Conservation (phyloP, 768 basidiomycete species). For the Kwoniella botswanensis region DNA sequence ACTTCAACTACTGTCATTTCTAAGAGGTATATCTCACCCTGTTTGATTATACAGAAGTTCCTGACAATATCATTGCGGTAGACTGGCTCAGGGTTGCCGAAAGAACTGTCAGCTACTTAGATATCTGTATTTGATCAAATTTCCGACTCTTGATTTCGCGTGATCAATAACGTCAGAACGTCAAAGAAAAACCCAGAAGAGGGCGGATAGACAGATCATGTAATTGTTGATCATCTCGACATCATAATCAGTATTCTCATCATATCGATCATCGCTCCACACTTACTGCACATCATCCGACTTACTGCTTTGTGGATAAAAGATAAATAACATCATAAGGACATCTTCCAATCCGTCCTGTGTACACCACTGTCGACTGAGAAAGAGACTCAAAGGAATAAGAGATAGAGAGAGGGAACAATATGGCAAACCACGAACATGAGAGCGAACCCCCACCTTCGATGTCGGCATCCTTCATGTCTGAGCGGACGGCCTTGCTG, state of each 20-base stretch:
- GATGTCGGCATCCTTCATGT: constrained; percentile 21
- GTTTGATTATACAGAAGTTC: neutral
- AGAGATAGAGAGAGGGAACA: neutral
- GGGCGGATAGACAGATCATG: neutral
- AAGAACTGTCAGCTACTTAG: neutral
- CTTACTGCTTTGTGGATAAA: neutral
- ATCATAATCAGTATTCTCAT: neutral
- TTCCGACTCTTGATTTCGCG: neutral
- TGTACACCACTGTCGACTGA: no score
- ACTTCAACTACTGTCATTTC: no score
- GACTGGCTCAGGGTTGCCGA: neutral
- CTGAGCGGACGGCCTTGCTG: constrained; percentile 25
- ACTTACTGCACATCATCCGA: neutral
- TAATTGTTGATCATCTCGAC: constrained; percentile 6
- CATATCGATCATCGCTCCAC: neutral
- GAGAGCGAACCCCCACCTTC: neutral
- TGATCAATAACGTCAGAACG: constrained; percentile 7
- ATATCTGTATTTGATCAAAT: neutral
- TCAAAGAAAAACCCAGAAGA: neutral
- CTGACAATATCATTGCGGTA: neutral
- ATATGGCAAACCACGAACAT: neutral
- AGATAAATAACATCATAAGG: neutral
- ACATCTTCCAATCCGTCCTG: no score
- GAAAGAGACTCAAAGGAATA: neutral
- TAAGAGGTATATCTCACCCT: no score